Evolutionary conservation across 345 rosid genomes (phyloP), one percentile per base, ranked within the genome.

Genomic region (Brassica rapa): DNA sequence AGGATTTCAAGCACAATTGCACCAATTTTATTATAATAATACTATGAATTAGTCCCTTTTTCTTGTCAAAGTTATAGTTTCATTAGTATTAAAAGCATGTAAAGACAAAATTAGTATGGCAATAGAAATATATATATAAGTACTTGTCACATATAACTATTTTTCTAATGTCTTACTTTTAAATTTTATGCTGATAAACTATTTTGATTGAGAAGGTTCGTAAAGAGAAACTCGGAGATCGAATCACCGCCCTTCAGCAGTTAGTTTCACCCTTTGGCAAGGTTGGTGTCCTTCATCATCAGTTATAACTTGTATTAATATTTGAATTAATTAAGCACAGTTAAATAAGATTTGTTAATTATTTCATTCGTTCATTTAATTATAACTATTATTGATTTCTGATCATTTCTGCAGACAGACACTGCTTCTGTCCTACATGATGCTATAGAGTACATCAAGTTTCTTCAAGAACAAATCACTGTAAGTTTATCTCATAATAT

Each of bases 191-290:
- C 46, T 7, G 24, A n/a, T 15, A 35, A 41, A 65, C 30, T 35
- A 59, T 19, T 72, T 41, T 39, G 43, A 11, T 8, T 64, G 74
- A 35, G 73, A 80, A 93, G 97, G 94, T 90, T 64, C 85, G 98
- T 68, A 91, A 93, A 87, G 98, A 90, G 87, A 93, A 93, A 90
- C 86, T 91, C 55, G 98, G 98, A 81, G 98, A 93, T 89, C 88
- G 96, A 77, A 89, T 93, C 80, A 93, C 98, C 19, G 97, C 98
- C 0, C 97, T 93, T 73, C 98, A 93, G 78, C 98, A 93, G 83
- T 87, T 93, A 78, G 97, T 90, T 84, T 90, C 98, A 55, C 98
- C 98, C 83, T 93, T 91, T 70, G 98, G 98, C 86, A 93, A 93
- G 98, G 98, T 90, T 69, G 71, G 43, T 75, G 35, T 68, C 33